Base-by-base conservation (phyloP, 2,329 filamentous ascomycete genomes). In the Colletotrichum sp. region DNA sequence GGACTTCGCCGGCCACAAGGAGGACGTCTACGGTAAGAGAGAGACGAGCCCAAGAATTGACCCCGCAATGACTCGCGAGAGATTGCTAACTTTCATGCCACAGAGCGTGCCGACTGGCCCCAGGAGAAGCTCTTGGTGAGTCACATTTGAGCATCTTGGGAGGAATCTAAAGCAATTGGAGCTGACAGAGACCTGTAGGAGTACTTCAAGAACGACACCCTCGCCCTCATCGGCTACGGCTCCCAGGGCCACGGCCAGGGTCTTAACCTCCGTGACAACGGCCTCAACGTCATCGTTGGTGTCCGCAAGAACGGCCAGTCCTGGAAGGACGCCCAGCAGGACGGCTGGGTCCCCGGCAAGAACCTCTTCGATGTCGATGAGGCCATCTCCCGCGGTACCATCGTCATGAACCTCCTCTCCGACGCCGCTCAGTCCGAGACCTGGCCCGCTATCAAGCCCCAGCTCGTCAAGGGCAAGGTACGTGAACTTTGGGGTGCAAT, bases 151-250 rank as follows among this genome's bases (percentile, higher is more conserved):
- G 43, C 58, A 65, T 28, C 3, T 13, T 15, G n/a, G 18, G n/a
- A 18, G 28, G 66, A 73, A 55, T 52, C 43, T 7, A 24, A 15
- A 28, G 15, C 66, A 70, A 58, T 68, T 61, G 66, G 36, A 66
- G 43, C 77, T 78, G 48, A 78, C 73, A 76, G 30, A 66, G 66
- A 56, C 73, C 26, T 71, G 43, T 81, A 98, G 95, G 95, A 98
- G 80, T 99, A 96, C 94, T 99, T 99, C 95, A 98, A 98, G 93
- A 93, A 99, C 89, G 97, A 99, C 89, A 98, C 96, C 81, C 95
- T 99, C 82, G 97, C 97, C 84, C 94, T 99, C 84, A 99, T 99
- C 88, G 97, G 97, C 86, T 99, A 99, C 89, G 97, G 91, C 83
- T 98, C 96, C 79, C 96, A 98, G 90, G 97, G 97, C 83, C 97